Percentiles rank a stretch among this genome's conserved stretches.
Evolutionary conservation across 2,329 filamentous ascomycete species (phyloP).

Genomic region (Pseudofabraea citricarpa): DNA sequence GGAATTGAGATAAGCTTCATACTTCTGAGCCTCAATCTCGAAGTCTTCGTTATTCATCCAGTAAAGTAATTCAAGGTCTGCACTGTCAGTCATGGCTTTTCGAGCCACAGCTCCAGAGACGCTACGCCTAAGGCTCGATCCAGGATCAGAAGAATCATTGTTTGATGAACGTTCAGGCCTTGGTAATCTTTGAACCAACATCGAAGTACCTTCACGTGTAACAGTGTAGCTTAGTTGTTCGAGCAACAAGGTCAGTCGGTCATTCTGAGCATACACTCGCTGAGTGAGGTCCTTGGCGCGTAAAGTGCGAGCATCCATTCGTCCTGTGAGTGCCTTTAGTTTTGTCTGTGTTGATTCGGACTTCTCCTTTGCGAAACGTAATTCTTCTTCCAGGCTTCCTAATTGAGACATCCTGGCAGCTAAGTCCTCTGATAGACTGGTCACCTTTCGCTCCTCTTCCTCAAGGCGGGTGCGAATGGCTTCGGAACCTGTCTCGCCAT

Average conservation of each 20-base stretch:
- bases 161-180: constrained; percentile 56
- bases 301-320: constrained; percentile 64
- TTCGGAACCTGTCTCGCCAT: constrained; percentile 81
- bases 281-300: constrained; percentile 81
- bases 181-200: constrained; percentile 70
- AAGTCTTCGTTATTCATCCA: constrained; percentile 72
- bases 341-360: constrained; percentile 48
- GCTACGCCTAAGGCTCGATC: constrained; percentile 44
- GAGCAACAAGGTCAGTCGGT: constrained; percentile 75
- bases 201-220: constrained; percentile 64
- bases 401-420: constrained; percentile 72
- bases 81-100: constrained; percentile 53
- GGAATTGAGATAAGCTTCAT: constrained; percentile 67
- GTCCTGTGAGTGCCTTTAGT: constrained; percentile 44
- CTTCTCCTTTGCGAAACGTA: constrained; percentile 64
- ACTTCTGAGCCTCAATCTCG: constrained; percentile 67
- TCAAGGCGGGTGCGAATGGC: constrained; percentile 68
- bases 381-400: constrained; percentile 71
- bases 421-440: constrained; percentile 63
- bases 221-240: constrained; percentile 85
- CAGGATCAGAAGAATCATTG: constrained; percentile 53
- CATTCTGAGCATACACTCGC: constrained; percentile 76
- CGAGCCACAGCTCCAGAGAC: constrained; percentile 46
- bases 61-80: constrained; percentile 69
- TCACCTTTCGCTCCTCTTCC: constrained; percentile 69